A percentile compares a stretch with the other conserved stretches of the same genome.
Conservation (phyloP, 768 basidiomycete species). For the Exsudoporus frostii region DNA sequence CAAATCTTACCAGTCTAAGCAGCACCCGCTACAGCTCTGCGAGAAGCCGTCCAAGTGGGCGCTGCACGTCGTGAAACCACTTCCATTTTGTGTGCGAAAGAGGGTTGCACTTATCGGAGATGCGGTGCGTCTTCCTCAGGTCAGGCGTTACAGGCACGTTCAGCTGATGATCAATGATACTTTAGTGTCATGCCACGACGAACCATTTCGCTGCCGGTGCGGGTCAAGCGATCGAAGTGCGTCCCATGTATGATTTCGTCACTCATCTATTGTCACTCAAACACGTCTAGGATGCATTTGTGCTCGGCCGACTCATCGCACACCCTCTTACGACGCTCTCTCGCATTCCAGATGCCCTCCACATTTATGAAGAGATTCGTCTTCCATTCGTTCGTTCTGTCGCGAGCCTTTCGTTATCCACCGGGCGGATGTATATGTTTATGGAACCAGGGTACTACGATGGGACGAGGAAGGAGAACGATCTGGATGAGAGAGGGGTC, state of each 20-base stretch:
- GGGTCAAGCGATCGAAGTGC: constrained; percentile 26
- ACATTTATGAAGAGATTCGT: constrained; percentile 12
- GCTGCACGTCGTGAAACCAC: constrained; percentile 39
- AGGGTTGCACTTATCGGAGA: constrained; percentile 49
- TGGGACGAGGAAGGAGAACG: constrained; percentile 11
- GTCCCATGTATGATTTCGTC: not conserved
- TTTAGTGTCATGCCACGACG: constrained; percentile 24
- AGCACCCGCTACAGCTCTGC: constrained; percentile 28
- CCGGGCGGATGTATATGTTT: constrained; percentile 21
- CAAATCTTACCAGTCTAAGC: not conserved
- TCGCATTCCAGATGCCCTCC: constrained; percentile 1
- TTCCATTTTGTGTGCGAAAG: constrained; percentile 38
- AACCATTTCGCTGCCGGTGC: constrained; percentile 22
- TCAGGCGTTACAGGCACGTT: not conserved
- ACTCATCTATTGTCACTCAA: not conserved
- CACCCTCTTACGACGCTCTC: constrained; percentile 13
- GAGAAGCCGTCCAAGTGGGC: constrained; percentile 42
- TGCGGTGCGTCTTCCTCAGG: constrained; percentile 32
- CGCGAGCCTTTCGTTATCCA: constrained; percentile 13
- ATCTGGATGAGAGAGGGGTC: constrained; percentile 8
- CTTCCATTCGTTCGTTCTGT: constrained; percentile 16
- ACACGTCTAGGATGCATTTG: constrained; percentile 13
- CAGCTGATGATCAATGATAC: not conserved
- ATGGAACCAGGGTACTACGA: constrained; percentile 19
- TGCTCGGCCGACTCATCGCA: constrained; percentile 24